These are phyloP conservation scores for Sporothrix phasma DNA, from an alignment of 2,329 filamentous ascomycete genomes.

Conservation along the genomic window DNA sequence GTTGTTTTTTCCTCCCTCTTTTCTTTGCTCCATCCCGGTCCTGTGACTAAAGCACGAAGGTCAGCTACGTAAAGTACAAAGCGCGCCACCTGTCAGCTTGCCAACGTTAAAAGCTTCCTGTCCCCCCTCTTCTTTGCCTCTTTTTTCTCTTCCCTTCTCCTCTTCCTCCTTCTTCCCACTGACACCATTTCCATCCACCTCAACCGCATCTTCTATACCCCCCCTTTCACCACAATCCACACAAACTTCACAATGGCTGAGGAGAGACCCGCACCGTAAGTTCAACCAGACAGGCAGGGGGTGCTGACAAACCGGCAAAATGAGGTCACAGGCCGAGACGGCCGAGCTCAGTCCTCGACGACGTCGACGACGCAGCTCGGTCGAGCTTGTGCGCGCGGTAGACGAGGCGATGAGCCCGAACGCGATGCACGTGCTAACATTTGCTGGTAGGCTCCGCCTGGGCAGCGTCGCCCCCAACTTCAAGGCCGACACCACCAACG, in stretches of 20 bases:
- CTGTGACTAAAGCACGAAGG: background rate
- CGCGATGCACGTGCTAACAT: constrained; percentile 7
- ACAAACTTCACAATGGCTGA: constrained; percentile 27
- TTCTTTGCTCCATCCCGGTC: background rate
- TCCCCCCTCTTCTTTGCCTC: background rate
- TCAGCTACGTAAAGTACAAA: constrained; percentile 9
- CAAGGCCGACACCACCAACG: constrained; percentile 67
- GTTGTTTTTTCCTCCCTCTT: background rate
- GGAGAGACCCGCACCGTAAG: constrained; percentile 28
- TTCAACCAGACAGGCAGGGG: background rate
- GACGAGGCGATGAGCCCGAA: background rate
- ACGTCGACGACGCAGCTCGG: background rate
- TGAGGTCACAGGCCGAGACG: background rate
- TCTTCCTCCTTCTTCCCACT: background rate
- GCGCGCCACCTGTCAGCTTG: background rate
- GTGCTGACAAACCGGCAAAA: background rate
- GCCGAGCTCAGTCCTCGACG: background rate
- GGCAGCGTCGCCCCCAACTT: constrained; percentile 68
- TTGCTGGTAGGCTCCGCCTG: constrained; percentile 45
- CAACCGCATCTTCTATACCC: background rate
- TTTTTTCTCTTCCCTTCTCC: background rate
- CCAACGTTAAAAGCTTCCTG: background rate
- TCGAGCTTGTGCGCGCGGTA: no score
- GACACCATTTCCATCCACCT: background rate
- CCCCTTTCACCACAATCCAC: background rate